Percentiles rank a stretch among this genome's conserved stretches.
Conservation (phyloP, 177 flowering plant genomes). For the Vitis hybrid region DNA sequence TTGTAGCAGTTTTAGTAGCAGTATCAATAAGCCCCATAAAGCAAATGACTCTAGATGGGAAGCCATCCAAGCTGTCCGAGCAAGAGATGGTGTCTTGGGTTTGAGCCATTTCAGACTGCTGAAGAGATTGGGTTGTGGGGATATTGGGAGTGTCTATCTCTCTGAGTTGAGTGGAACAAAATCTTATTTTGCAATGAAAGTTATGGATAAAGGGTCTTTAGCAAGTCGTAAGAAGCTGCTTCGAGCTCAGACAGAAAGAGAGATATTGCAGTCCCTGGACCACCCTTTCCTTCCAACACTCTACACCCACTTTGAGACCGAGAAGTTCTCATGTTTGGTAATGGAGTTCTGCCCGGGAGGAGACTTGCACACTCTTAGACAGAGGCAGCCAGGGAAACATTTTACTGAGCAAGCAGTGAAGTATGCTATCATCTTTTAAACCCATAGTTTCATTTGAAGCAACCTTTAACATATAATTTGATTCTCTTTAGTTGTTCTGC, state of each 20-base stretch:
- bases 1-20: slow-evolving; percentile 80
- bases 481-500: slow-evolving; percentile 2
- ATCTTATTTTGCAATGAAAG: slow-evolving; percentile 89
- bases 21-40: slow-evolving; percentile 78
- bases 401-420: slow-evolving; percentile 91
- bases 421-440: slow-evolving; percentile 37
- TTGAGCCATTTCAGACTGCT: slow-evolving; percentile 79
- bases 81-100: slow-evolving; percentile 68
- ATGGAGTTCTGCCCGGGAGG: slow-evolving; percentile 99
- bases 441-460: neutral
- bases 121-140: slow-evolving; percentile 89
- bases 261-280: slow-evolving; percentile 79
- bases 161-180: slow-evolving; percentile 84
- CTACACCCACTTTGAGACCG: slow-evolving; percentile 87
- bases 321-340: slow-evolving; percentile 87
- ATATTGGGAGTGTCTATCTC: slow-evolving; percentile 90
- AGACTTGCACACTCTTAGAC: slow-evolving; percentile 87
- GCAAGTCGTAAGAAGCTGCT: slow-evolving; percentile 88
- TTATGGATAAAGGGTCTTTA: slow-evolving; percentile 83
- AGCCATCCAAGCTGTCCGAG: slow-evolving; percentile 74
- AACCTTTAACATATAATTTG: neutral
- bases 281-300: slow-evolving; percentile 92
- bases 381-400: slow-evolving; percentile 87
- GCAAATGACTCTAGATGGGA: slow-evolving; percentile 92
- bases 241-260: slow-evolving; percentile 95